Evolutionary conservation across 1,284 basidiomycete genomes (phyloP), one percentile per base, ranked within the genome.

Genomic region (Ustilago lituana): DNA sequence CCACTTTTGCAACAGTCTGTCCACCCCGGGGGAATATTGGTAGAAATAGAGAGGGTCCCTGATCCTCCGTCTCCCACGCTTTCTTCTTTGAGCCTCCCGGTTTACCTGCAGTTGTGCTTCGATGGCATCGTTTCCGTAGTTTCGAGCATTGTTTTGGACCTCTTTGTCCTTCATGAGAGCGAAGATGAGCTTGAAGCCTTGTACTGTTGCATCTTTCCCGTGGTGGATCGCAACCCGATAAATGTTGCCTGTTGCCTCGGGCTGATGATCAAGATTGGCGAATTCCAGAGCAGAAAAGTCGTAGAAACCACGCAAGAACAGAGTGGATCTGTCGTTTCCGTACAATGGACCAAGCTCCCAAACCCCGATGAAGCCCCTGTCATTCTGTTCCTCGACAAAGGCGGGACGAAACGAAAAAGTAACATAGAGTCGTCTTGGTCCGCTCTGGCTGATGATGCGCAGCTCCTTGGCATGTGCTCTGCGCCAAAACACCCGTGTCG

Each of bases 221-320:
- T 27, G 27, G 4, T 36, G 41, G 2, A 32, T 22, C 5, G 41
- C 38, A 11, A 53, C 20, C 51, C 51, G 23, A 12, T 24, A 46
- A 12, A 20, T 26, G 11, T 35, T 14, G 5, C 31, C 44, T 3
- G 1, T 11, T 2, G 17, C 2, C 19, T 50, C 35, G 7, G 47
- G 41, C 26, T 45, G 47, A 2, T 6, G 1, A 5, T 17, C 12
- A 4, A 58, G 40, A 2, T n/a, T 2, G 8, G 9, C 23, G 24
- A 29, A 59, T n/a, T 43, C 32, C 7, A 23, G 10, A 1, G 11
- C 12, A 1, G 49, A 26, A 4, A 46, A 47, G 10, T 32, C 36
- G 20, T 37, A 59, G 26, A 32, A 47, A 12, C 57, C 57, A 12
- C 37, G 38, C 20, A 59, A 17, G 27, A 19, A 31, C 9, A 59